Percentiles rank a stretch among this genome's conserved stretches.
Conservation (phyloP, 768 basidiomycete species). For the Sarcodon aspratus region DNA sequence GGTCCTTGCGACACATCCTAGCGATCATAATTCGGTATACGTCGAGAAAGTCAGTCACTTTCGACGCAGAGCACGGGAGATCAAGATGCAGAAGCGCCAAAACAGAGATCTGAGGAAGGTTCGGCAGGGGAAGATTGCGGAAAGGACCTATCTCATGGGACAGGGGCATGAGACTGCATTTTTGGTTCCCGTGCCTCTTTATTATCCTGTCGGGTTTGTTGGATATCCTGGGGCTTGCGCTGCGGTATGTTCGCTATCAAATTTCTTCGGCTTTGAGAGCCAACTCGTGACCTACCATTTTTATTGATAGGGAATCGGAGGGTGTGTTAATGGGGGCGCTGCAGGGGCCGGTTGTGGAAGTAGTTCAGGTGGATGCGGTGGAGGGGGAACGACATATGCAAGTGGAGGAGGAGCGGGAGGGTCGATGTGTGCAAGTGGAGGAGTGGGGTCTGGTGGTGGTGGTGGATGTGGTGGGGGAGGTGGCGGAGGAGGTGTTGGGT, state of each 20-base stretch:
- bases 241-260: background rate
- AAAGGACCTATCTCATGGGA: slow-evolving; percentile 4
- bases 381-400: slow-evolving; percentile 5
- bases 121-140: slow-evolving; percentile 11
- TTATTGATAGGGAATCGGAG: background rate
- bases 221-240: background rate
- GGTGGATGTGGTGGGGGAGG: background rate
- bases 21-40: slow-evolving; percentile 38
- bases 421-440: background rate
- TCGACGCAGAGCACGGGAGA: slow-evolving; percentile 11
- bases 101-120: slow-evolving; percentile 16
- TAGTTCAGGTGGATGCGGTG: background rate
- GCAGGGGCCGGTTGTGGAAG: background rate
- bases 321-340: background rate
- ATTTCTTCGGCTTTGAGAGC: background rate
- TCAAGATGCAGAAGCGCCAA: slow-evolving; percentile 16
- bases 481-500: background rate
- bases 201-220: slow-evolving; percentile 7
- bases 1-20: slow-evolving; percentile 42
- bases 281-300: background rate
- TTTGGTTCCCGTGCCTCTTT: slow-evolving; percentile 27
- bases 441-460: background rate
- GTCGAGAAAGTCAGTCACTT: slow-evolving; percentile 12
- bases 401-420: slow-evolving; percentile 9
- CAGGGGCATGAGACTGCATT: slow-evolving; percentile 22